A percentile compares a stretch with the other conserved stretches of the same genome.
phyloP scores from a whole-genome alignment of 2,329 filamentous ascomycete species.

The Boeremia lycopersici region DNA sequence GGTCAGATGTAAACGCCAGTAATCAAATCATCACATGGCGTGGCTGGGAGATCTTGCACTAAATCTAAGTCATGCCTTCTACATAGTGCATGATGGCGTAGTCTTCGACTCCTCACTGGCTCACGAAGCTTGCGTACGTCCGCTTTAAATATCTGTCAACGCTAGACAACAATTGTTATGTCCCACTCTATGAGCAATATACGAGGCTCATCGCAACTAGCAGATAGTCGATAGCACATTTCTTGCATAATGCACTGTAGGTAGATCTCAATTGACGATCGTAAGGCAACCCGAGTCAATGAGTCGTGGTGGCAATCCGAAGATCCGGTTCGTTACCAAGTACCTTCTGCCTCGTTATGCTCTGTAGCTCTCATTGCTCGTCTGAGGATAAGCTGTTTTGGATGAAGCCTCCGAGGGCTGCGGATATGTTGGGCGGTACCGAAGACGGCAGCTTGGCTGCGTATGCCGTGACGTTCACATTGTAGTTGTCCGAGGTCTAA shows the following conservation, averaged over 20 bases:
- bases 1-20: no score
- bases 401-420: not conserved
- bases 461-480: constrained; percentile 13
- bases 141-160: no score
- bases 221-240: not conserved
- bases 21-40: no score
- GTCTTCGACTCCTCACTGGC: no score
- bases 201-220: no score
- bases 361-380: not conserved
- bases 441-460: constrained; percentile 7
- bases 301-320: not conserved
- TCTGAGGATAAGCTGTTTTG: not conserved
- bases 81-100: no score
- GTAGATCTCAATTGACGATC: not conserved
- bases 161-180: no score
- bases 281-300: not conserved
- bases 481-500: constrained; percentile 2
- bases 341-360: no score
- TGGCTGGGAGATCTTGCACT: no score
- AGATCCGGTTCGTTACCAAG: not conserved
- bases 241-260: not conserved
- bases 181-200: no score
- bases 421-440: not conserved
- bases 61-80: no score
- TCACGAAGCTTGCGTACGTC: no score